A percentile compares a stretch with the other conserved stretches of the same genome.
Conservation (phyloP, 768 basidiomycete species). For the Hypholoma sublateritium region DNA sequence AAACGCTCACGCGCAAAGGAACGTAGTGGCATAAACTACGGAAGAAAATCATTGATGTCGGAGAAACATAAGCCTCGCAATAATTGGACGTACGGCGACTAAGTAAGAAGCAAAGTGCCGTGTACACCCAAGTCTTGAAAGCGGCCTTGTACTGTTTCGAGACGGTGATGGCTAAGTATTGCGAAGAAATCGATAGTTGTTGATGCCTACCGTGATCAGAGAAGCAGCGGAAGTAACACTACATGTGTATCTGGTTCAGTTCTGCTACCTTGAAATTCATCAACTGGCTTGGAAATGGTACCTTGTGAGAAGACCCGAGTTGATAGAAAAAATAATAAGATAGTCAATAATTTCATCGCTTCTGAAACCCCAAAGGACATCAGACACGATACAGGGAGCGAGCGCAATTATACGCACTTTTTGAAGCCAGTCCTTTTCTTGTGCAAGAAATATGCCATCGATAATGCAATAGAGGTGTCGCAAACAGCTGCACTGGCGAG, state of each 20-base stretch:
- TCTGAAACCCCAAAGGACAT: constrained; percentile 13
- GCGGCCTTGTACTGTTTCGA: constrained; percentile 25
- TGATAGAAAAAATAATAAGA: constrained; percentile 31
- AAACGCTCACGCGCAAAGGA: constrained; percentile 29
- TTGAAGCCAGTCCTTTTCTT: constrained; percentile 33
- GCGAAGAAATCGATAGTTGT: background rate
- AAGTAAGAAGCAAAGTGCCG: constrained; percentile 32
- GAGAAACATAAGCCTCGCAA: background rate
- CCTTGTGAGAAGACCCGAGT: constrained; percentile 32
- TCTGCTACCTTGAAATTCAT: background rate
- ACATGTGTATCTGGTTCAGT: background rate
- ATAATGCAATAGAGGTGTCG: constrained; percentile 30
- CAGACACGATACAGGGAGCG: background rate
- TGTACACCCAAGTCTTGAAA: constrained; percentile 32
- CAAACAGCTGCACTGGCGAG: constrained; percentile 30
- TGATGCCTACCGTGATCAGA: constrained; percentile 24
- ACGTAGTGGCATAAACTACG: constrained; percentile 32
- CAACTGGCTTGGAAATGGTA: background rate
- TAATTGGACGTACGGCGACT: constrained; percentile 25
- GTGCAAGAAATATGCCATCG: constrained; percentile 29
- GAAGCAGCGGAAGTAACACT: constrained; percentile 30
- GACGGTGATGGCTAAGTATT: background rate
- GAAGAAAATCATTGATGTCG: background rate
- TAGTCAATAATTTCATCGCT: constrained; percentile 34
- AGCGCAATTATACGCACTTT: constrained; percentile 15